Conservation (phyloP, 768 basidiomycete genomes). For the Phlebiopsis gigantea region DNA sequence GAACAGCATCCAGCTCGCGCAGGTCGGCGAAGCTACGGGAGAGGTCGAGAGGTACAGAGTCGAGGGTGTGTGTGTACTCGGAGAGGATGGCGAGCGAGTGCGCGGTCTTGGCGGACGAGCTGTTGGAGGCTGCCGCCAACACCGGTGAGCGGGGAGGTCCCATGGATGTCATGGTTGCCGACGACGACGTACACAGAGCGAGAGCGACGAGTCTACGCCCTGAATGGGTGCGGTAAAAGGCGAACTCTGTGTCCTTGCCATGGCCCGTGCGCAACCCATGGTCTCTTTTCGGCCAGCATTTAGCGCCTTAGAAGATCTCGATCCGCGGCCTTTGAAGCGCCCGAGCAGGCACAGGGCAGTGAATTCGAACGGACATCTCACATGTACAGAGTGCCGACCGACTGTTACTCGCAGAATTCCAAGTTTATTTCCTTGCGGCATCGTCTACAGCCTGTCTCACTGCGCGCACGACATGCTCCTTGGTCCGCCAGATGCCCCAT, state of each 20-base stretch:
- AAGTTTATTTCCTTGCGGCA: conserved; percentile 12
- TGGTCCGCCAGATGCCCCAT: conserved; percentile 69
- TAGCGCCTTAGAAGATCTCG: neutral
- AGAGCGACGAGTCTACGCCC: neutral
- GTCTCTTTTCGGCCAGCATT: conserved; percentile 7
- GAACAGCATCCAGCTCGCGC: conserved; percentile 96
- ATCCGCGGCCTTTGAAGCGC: neutral
- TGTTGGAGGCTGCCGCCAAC: conserved; percentile 19
- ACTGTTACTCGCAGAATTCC: neutral
- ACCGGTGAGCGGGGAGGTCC: conserved; percentile 10
- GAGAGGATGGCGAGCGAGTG: conserved; percentile 67
- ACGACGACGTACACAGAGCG: neutral
- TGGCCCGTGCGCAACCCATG: conserved; percentile 11
- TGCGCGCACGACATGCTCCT: conserved; percentile 42
- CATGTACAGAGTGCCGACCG: neutral
- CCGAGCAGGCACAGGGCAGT: neutral
- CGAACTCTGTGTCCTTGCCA: neutral
- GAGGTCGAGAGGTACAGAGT: conserved; percentile 89
- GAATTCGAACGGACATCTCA: neutral
- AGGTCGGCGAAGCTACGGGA: conserved; percentile 94
- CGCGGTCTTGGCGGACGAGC: conserved; percentile 33
- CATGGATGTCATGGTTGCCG: conserved; percentile 12
- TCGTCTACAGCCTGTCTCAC: conserved; percentile 46
- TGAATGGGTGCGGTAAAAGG: neutral
- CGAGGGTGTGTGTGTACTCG: conserved; percentile 89